phyloP scores from a whole-genome alignment of 257 asterid genomes.

The Anisodus tanguticus region DNA sequence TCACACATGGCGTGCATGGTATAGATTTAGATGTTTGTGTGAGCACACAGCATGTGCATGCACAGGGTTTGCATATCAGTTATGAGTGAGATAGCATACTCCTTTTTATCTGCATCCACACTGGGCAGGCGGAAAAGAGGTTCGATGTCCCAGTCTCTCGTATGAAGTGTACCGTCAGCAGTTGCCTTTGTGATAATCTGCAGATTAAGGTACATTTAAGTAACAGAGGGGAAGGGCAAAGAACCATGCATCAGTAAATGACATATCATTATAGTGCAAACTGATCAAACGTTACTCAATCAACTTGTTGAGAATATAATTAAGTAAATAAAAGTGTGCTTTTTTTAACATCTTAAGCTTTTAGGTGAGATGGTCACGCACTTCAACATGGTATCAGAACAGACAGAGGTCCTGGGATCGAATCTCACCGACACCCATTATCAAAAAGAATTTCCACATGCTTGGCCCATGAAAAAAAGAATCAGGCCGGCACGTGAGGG shows the following conservation, averaged over 20 bases:
- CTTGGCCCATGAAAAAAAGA: no score
- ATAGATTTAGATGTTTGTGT: constrained; percentile 8
- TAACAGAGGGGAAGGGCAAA: constrained; percentile 24
- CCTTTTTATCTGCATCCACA: constrained; percentile 54
- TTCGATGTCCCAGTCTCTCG: constrained; percentile 89
- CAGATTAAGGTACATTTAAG: constrained; percentile 26
- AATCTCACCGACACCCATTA: no score
- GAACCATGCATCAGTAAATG: background rate
- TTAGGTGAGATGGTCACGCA: no score
- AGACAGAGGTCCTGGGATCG: no score
- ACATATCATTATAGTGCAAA: constrained; percentile 17
- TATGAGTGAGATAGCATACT: constrained; percentile 51
- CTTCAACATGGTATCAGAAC: no score
- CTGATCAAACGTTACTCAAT: background rate
- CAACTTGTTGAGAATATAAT: background rate
- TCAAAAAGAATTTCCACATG: no score
- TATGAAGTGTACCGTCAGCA: constrained; percentile 79
- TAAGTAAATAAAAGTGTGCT: no score
- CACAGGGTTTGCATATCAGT: constrained; percentile 14
- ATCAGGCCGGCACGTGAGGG: no score
- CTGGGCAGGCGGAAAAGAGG: constrained; percentile 79
- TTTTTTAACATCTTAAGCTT: no score
- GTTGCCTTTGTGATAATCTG: constrained; percentile 87
- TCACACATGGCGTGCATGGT: background rate
- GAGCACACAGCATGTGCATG: background rate